A percentile compares a stretch with the other conserved stretches of the same genome.
Evolutionary conservation across 2,329 filamentous ascomycete genomes (phyloP).

Genomic region (Exophiala spinifera): DNA sequence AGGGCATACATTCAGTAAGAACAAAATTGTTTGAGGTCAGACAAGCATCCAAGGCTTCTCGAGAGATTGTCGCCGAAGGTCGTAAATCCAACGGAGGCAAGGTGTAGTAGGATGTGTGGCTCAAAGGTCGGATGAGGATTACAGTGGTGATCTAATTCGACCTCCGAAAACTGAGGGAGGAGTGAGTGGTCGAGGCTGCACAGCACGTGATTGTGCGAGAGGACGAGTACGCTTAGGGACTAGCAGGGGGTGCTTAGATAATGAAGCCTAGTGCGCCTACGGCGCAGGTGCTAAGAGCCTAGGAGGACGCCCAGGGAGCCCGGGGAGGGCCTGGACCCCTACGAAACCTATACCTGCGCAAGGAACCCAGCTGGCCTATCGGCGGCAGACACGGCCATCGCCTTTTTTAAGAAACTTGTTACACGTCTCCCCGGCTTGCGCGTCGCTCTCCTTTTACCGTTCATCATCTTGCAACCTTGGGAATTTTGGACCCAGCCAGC

Average conservation of each 20-base stretch:
- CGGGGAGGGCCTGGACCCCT: too few relatives aligned
- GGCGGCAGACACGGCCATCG: too few relatives aligned
- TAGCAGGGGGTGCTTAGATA: not conserved
- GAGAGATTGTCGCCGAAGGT: not conserved
- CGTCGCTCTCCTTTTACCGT: not conserved
- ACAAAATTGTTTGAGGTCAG: too few relatives aligned
- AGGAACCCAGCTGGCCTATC: too few relatives aligned
- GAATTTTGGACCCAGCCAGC: not conserved
- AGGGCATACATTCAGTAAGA: constrained; percentile 22
- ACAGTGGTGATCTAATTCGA: constrained; percentile 10
- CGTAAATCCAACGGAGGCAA: not conserved
- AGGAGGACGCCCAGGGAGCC: too few relatives aligned
- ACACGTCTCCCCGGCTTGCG: not conserved
- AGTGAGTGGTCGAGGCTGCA: not conserved
- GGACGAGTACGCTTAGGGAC: not conserved
- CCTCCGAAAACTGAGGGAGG: not conserved
- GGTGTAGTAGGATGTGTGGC: not conserved
- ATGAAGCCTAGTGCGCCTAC: not conserved
- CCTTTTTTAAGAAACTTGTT: not conserved
- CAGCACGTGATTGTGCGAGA: not conserved
- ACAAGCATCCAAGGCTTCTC: too few relatives aligned
- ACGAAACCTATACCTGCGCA: too few relatives aligned
- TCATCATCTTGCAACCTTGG: not conserved
- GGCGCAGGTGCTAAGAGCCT: too few relatives aligned
- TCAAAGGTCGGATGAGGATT: not conserved